phyloP scores from a whole-genome alignment of 2,329 filamentous ascomycete genomes.

The Exophiala oligosperma region DNA sequence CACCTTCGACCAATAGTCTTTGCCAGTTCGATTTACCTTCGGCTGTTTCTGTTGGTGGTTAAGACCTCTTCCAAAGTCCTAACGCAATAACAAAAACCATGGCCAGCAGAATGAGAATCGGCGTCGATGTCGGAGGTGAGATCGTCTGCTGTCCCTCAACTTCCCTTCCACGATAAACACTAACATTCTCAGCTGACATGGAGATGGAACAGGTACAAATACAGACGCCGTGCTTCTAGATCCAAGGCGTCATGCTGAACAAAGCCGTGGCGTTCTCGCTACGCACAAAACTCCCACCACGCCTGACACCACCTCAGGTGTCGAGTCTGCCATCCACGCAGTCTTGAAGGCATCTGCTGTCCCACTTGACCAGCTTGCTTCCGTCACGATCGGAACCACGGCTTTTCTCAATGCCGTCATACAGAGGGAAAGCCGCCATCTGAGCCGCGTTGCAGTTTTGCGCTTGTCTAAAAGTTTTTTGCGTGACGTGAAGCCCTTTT shows the following conservation, averaged over 20 bases:
- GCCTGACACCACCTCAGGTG: slow-evolving; percentile 40
- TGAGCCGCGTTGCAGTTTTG: slow-evolving; percentile 54
- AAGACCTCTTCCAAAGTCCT: too few species aligned
- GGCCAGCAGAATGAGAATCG: too few species aligned
- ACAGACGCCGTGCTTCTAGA: not conserved
- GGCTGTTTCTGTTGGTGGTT: too few species aligned
- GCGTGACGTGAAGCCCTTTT: slow-evolving; percentile 50
- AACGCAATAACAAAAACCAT: too few species aligned
- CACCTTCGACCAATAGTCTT: too few species aligned
- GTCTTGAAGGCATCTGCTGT: slow-evolving; percentile 38
- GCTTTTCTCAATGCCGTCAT: slow-evolving; percentile 53
- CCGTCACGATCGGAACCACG: slow-evolving; percentile 53
- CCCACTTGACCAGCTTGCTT: slow-evolving; percentile 37
- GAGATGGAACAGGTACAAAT: not conserved
- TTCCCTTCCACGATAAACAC: too few species aligned
- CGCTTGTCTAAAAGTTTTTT: slow-evolving; percentile 51
- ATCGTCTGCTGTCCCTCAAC: too few species aligned
- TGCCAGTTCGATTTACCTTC: too few species aligned
- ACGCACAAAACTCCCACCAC: slow-evolving; percentile 40
- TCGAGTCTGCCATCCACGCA: slow-evolving; percentile 38
- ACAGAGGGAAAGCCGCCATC: slow-evolving; percentile 48
- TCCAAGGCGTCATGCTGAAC: not conserved
- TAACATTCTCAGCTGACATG: too few species aligned
- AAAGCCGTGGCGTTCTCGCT: slow-evolving; percentile 25
- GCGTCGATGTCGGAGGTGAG: too few species aligned